Percentiles rank a stretch among this genome's conserved stretches.
phyloP scores from a whole-genome alignment of 768 basidiomycete genomes.

The Astraeus odoratus region DNA sequence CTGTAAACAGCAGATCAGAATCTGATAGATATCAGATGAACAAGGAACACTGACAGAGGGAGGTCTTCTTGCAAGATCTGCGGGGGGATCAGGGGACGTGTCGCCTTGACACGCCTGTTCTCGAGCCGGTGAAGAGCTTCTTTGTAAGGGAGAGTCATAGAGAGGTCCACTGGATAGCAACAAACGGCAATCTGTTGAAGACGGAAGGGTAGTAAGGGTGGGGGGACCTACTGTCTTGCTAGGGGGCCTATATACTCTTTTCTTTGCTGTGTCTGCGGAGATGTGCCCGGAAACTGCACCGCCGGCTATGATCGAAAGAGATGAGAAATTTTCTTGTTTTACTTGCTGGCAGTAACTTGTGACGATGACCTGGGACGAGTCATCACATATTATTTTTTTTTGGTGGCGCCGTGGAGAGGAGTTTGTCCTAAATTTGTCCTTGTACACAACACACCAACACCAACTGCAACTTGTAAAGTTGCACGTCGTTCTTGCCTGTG shows the following conservation, averaged over 20 bases:
- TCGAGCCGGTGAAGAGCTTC: constrained; percentile 78
- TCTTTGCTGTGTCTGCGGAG: not conserved
- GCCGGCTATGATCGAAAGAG: not conserved
- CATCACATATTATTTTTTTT: no score
- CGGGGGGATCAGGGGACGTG: constrained; percentile 86
- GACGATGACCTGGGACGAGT: no score
- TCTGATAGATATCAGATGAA: not conserved
- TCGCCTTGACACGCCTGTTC: constrained; percentile 81
- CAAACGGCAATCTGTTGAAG: constrained; percentile 13
- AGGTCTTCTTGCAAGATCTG: constrained; percentile 93
- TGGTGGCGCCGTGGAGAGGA: no score
- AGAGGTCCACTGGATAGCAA: constrained; percentile 31
- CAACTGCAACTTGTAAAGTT: no score
- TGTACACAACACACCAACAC: no score
- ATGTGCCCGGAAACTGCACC: not conserved
- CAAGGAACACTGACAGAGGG: constrained; percentile 52
- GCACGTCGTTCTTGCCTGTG: constrained; percentile 4
- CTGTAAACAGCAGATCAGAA: constrained; percentile 32
- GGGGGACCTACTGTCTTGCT: constrained; percentile 14
- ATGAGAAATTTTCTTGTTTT: not conserved
- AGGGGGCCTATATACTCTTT: constrained; percentile 7
- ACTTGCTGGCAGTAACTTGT: not conserved
- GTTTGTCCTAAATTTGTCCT: no score
- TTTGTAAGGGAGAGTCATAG: constrained; percentile 69
- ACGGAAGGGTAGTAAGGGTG: constrained; percentile 3